These are phyloP conservation scores for Dujonia santamariae DNA, from an alignment of 1,139 yeast species.

Conservation along the genomic window DNA sequence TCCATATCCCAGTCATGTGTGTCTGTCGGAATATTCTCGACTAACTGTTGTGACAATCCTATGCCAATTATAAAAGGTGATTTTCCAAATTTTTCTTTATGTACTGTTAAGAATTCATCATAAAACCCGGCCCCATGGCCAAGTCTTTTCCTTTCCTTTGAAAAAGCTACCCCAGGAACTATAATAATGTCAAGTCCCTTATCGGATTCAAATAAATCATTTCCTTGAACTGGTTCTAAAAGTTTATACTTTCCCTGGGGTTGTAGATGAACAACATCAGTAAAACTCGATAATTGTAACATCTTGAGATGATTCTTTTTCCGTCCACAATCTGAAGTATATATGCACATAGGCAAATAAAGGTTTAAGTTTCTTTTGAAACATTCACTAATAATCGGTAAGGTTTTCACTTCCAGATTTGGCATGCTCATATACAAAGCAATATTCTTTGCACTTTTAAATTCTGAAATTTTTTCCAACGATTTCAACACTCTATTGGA, in stretches of 20 bases:
- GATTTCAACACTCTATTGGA: slow-evolving; percentile 1
- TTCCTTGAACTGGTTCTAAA: slow-evolving; percentile 58
- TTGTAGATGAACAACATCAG: slow-evolving; percentile 41
- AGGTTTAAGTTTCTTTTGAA: slow-evolving; percentile 43
- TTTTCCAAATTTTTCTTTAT: slow-evolving; percentile 27
- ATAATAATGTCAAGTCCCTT: slow-evolving; percentile 65
- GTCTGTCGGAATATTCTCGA: slow-evolving; percentile 59
- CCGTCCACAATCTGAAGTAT: slow-evolving; percentile 14
- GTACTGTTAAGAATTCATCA: slow-evolving; percentile 68
- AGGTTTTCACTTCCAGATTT: slow-evolving; percentile 57
- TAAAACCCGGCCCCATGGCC: slow-evolving; percentile 96
- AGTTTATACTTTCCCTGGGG: slow-evolving; percentile 72
- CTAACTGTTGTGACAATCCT: slow-evolving; percentile 70
- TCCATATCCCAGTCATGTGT: slow-evolving; percentile 69
- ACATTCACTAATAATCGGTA: slow-evolving; percentile 45
- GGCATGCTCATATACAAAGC: slow-evolving; percentile 73
- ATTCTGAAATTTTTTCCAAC: slow-evolving; percentile 3
- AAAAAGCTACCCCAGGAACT: slow-evolving; percentile 86
- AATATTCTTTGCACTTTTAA: slow-evolving; percentile 23
- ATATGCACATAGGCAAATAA: slow-evolving; percentile 48
- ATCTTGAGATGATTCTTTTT: slow-evolving; percentile 55
- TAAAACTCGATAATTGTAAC: slow-evolving; percentile 42
- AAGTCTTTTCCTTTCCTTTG: slow-evolving; percentile 51
- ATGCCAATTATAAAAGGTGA: slow-evolving; percentile 58
- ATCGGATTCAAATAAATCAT: slow-evolving; percentile 26